These are phyloP conservation scores for Diaporthe sp. DNA, from an alignment of 2,329 filamentous ascomycete genomes.

Conservation along the genomic window DNA sequence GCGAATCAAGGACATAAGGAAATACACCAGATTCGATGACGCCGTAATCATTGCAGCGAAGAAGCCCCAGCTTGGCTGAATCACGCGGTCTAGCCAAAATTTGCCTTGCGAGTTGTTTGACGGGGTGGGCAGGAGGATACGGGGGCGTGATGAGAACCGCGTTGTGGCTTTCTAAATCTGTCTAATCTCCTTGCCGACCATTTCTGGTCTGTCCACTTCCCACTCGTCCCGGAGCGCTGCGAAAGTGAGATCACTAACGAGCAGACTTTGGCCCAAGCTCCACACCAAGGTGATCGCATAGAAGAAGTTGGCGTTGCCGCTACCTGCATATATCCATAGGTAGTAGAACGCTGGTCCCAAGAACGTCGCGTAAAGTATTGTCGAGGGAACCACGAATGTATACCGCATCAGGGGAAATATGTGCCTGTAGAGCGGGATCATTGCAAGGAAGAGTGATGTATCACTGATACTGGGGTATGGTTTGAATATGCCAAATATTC, in stretches of 20 bases:
- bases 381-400: slow-evolving; percentile 86
- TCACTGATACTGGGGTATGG: slow-evolving; percentile 96
- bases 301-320: slow-evolving; percentile 99
- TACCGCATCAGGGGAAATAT: slow-evolving; percentile 95
- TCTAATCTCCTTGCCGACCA: slow-evolving; percentile 87
- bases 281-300: slow-evolving; percentile 99
- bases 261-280: slow-evolving; percentile 88
- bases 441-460: slow-evolving; percentile 85
- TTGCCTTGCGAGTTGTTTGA: neutral
- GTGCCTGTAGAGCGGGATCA: slow-evolving; percentile 90
- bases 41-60: slow-evolving; percentile 43
- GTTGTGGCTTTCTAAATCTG: slow-evolving; percentile 67
- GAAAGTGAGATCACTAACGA: slow-evolving; percentile 90
- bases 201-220: slow-evolving; percentile 91
- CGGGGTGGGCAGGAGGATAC: neutral
- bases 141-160: neutral
- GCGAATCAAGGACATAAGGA: slow-evolving; percentile 43
- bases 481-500: slow-evolving; percentile 95
- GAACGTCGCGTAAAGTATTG: slow-evolving; percentile 87
- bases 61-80: neutral
- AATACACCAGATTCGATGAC: slow-evolving; percentile 45
- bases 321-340: slow-evolving; percentile 97
- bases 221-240: slow-evolving; percentile 92
- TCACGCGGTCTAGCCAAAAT: neutral
- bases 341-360: slow-evolving; percentile 96